Conservation (phyloP, 352 stramenopile species). For the Pythium oligandrum region DNA sequence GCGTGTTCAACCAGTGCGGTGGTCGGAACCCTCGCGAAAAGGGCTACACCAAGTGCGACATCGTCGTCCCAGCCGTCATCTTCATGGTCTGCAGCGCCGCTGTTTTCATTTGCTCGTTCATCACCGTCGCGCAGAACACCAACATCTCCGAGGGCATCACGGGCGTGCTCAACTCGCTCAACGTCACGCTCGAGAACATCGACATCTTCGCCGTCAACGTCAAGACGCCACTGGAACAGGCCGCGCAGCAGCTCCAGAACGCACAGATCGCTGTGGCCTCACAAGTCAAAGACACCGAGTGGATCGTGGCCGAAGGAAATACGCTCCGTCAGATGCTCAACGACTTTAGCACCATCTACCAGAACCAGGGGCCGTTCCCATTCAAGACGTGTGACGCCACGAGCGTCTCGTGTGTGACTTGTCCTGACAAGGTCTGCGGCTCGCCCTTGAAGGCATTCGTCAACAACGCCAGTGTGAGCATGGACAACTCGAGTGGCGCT, state of each 20-base stretch:
- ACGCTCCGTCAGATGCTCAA: conserved; percentile 53
- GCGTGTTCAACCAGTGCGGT: conserved; percentile 77
- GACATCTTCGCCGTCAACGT: conserved; percentile 72
- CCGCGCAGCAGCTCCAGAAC: conserved; percentile 32
- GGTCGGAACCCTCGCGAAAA: conserved; percentile 69
- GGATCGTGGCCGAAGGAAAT: conserved; percentile 42
- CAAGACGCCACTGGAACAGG: conserved; percentile 37
- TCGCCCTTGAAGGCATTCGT: conserved; percentile 38
- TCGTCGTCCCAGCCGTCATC: conserved; percentile 53
- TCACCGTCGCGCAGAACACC: conserved; percentile 71
- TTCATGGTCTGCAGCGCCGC: conserved; percentile 65
- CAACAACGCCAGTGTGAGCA: conserved; percentile 20
- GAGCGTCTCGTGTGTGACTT: conserved; percentile 47
- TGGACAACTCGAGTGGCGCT: conserved; percentile 14
- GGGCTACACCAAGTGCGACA: conserved; percentile 76
- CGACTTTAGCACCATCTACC: conserved; percentile 53
- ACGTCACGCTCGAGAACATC: conserved; percentile 67
- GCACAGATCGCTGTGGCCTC: conserved; percentile 36
- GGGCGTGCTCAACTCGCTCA: conserved; percentile 60
- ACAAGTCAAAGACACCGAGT: conserved; percentile 38
- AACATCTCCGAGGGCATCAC: conserved; percentile 71
- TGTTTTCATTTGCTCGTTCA: conserved; percentile 76
- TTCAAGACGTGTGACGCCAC: conserved; percentile 36
- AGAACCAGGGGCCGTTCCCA: conserved; percentile 49
- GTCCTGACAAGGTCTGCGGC: conserved; percentile 48